Percentiles rank a stretch among this genome's conserved stretches.
Evolutionary conservation across 768 basidiomycete genomes (phyloP).

Genomic region (Termitomyces eurrhizus): DNA sequence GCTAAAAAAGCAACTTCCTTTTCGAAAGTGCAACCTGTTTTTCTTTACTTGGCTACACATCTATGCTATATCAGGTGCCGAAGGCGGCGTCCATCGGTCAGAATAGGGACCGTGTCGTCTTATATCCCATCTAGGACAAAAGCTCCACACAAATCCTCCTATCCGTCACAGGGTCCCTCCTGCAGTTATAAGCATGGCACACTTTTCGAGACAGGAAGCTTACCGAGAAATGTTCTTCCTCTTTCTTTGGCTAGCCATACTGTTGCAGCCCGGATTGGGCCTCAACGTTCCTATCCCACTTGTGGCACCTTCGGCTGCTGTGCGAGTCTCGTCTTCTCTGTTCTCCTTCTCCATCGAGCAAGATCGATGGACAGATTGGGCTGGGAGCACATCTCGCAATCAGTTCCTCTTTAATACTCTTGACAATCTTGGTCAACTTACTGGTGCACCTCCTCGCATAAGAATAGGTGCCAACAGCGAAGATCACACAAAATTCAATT

Average conservation of each 20-base stretch:
- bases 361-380: constrained; percentile 70
- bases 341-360: constrained; percentile 68
- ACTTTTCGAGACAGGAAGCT: background rate
- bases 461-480: constrained; percentile 56
- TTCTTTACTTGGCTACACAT: constrained; percentile 1
- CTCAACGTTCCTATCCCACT: constrained; percentile 9
- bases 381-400: constrained; percentile 48
- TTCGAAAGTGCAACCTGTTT: no score
- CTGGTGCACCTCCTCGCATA: constrained; percentile 51
- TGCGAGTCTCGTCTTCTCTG: constrained; percentile 28
- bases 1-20: constrained; percentile 3
- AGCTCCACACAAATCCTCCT: constrained; percentile 1
- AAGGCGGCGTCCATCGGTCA: background rate
- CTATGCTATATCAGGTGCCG: background rate
- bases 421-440: constrained; percentile 48
- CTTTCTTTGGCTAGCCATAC: constrained; percentile 7
- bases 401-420: constrained; percentile 59
- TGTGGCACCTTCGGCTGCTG: constrained; percentile 7
- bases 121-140: constrained; percentile 3
- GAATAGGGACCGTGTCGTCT: constrained; percentile 6
- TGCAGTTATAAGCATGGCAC: constrained; percentile 3
- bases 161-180: background rate
- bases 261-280: constrained; percentile 4
- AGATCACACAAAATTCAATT: constrained; percentile 56
- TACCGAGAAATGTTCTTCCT: background rate